Evolutionary conservation across 495 filamentous ascomycete species (phyloP), one percentile per base, ranked within the genome.

Genomic region (Chaetomium tenue): DNA sequence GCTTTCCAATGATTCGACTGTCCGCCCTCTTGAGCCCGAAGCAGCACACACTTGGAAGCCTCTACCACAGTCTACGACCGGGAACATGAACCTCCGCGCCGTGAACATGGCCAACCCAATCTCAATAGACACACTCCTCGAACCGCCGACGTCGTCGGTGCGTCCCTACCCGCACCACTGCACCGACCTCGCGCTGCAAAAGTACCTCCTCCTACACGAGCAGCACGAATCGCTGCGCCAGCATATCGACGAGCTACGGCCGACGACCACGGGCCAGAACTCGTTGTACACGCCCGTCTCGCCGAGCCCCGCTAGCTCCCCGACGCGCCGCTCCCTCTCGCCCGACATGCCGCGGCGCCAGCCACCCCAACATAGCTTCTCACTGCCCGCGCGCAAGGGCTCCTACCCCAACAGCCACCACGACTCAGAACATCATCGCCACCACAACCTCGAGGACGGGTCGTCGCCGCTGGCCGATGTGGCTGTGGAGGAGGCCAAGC

Each of bases 161-260:
- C 62, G 55, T 15, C 56, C 64, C 12, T 58, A 25, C 50, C 51
- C 50, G 13, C 65, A 70, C 51, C 77, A 79, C 68, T 75, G 77
- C 65, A 75, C 77, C 60, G 78, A 79, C 61, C 77, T 83, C 16
- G 76, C 81, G 23, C 77, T 87, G 56, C 84, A 85, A 63, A 79
- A 82, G 67, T 87, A 87, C 60, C 73, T 84, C 3, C 71, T 81
- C 5, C 71, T 86, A 4, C 82, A 84, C 62, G 79, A 78, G 54
- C 82, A 86, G 67, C 83, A 84, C 74, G 80, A 83, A 53, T 75
- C 77, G 18, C 74, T 87, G 3, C 73, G 78, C 37, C 77, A 79
- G 61, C 80, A 82, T 52, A 77, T 85, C 68, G 70, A 76, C 63
- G 73, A 81, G 60, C 76, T 84, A 51, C 78, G 76, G 15, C 56